Evolutionary conservation across 805 yeast genomes (phyloP).

Genomic region (Cyberlindnera veronae): DNA sequence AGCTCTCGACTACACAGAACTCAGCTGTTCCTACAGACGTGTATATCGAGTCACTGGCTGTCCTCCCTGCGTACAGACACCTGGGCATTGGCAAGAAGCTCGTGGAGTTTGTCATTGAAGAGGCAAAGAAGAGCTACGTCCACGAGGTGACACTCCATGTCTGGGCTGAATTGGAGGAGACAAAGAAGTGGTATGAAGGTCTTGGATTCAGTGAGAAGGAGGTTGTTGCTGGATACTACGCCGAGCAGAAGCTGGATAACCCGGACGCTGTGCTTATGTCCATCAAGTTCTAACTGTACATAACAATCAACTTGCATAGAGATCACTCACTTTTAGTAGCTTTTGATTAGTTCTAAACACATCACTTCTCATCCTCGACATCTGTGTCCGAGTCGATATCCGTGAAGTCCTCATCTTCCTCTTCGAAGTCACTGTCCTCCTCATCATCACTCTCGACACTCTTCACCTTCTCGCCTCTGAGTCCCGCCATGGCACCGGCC

Average conservation of each 20-base stretch:
- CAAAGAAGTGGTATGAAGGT: conserved; percentile 48
- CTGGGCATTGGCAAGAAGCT: conserved; percentile 61
- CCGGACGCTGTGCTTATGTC: conserved; percentile 47
- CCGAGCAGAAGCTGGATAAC: conserved; percentile 39
- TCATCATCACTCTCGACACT: conserved; percentile 42
- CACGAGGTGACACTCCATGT: conserved; percentile 54
- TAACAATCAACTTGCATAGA: too few relatives aligned
- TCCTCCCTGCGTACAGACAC: conserved; percentile 58
- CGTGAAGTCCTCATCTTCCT: conserved; percentile 40
- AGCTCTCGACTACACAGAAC: conserved; percentile 41
- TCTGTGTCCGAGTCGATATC: conserved; percentile 66
- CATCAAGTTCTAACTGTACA: conserved; percentile 15
- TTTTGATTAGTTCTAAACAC: too few relatives aligned
- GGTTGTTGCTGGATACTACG: conserved; percentile 44
- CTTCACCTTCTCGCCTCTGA: conserved; percentile 59
- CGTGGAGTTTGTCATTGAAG: conserved; percentile 51
- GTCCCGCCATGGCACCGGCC: conserved; percentile 70
- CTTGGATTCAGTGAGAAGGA: conserved; percentile 44
- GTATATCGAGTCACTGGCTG: conserved; percentile 66
- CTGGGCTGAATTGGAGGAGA: conserved; percentile 40
- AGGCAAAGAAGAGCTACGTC: conserved; percentile 51
- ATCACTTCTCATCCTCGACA: conserved; percentile 49
- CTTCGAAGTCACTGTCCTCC: conserved; percentile 42
- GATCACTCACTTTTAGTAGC: too few relatives aligned
- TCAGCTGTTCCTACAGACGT: conserved; percentile 50